Evolutionary conservation across 768 basidiomycete genomes (phyloP), one percentile per base, ranked within the genome.

Genomic region (Agaricus blazei): DNA sequence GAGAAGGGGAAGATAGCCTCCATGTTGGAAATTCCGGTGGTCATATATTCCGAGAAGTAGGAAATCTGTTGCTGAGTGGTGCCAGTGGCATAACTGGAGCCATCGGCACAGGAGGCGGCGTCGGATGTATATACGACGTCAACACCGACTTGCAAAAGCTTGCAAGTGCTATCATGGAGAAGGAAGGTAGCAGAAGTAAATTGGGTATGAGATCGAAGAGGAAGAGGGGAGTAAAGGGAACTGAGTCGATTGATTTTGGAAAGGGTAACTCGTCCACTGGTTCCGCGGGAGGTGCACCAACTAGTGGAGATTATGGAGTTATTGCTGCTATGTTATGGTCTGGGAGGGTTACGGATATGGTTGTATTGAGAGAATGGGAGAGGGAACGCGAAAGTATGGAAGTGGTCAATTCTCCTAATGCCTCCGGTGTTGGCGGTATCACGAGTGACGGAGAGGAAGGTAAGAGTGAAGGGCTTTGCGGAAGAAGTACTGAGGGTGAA

Each of bases 121-220:
- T 46, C 50, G n/a, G 57, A 9, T 26, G 70, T 48, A 66, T 83
- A n/a, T 60, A 75, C 36, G 73, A 73, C 11, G 70, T 76, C 31
- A 81, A 79, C 8, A 63, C 73, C 8, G 84, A 89, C 60, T 63
- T 90, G 41, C 74, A 68, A 4, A 65, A 63, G 9, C 78, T 90
- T 60, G 76, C 84, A 43, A 71, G 68, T 48, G 67, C 73, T 36
- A 65, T 84, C 7, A 58, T 75, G 40, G 73, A 56, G 37, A 46
- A 58, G 47, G 50, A 60, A 55, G 40, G 54, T 15, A 34, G 34
- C 14, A 8, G 34, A 54, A 40, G 36, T 24, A 55, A 42, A 51
- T 15, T 19, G 23, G 48, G 55, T 37, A 27, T 52, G 28, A 24
- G 56, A 37, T 26, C 56, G 19, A 51, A 48, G 50, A 48, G 58